phyloP scores from a whole-genome alignment of 139 green algal species.

The Chlamydomonas asymmetrica region DNA sequence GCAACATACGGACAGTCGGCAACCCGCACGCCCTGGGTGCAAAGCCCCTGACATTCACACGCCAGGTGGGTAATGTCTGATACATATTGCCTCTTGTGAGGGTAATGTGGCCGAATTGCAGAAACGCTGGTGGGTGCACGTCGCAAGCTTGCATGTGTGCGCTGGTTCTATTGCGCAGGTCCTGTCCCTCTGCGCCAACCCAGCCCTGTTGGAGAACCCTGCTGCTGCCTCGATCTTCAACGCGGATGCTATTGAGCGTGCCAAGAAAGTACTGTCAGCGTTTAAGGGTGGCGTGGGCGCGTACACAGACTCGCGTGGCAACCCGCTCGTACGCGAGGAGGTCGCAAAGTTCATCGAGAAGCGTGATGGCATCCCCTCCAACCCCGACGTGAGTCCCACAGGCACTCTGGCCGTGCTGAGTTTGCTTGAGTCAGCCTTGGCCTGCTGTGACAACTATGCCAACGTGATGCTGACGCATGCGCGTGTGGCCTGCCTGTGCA shows the following conservation, averaged over 20 bases:
- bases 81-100: too few species aligned
- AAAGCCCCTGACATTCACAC: constrained; percentile 86
- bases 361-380: constrained; percentile 67
- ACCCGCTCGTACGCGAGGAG: constrained; percentile 64
- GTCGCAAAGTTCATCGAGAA: constrained; percentile 79
- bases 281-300: constrained; percentile 74
- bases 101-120: not conserved
- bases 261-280: constrained; percentile 59
- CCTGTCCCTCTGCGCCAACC: constrained; percentile 71
- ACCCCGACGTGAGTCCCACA: constrained; percentile 53
- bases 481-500: constrained; percentile 31
- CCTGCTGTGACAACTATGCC: too few species aligned
- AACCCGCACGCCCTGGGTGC: constrained; percentile 92
- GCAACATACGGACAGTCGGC: too few species aligned
- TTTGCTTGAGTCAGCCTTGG: too few species aligned
- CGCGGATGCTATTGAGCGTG: constrained; percentile 72
- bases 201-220: constrained; percentile 77
- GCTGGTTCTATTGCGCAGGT: constrained; percentile 56
- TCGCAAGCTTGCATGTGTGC: not conserved
- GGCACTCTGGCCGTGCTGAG: not conserved
- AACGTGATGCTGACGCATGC: too few species aligned
- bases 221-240: constrained; percentile 69
- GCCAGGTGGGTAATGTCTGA: constrained; percentile 65
- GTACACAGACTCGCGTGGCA: constrained; percentile 83
- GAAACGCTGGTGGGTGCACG: not conserved